phyloP scores from a whole-genome alignment of 108 stramenopile species.

The Cylindrotheca closterium region DNA sequence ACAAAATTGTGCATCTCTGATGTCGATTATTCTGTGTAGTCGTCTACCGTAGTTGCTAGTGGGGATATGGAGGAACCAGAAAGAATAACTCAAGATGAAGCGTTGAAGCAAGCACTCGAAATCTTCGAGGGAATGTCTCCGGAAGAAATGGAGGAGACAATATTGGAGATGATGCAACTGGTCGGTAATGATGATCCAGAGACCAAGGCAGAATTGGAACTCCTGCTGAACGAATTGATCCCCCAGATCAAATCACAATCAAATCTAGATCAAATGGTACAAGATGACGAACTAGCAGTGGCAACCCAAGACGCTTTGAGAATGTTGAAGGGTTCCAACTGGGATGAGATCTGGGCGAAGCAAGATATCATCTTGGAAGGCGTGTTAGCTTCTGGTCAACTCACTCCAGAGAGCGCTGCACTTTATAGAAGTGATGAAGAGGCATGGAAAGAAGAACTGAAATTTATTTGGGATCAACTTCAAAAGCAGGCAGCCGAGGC shows the following conservation, averaged over 20 bases:
- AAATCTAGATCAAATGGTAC: conserved; percentile 20
- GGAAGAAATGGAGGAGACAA: conserved; percentile 33
- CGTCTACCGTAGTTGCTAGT: no score
- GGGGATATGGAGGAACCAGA: no score
- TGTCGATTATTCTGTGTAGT: no score
- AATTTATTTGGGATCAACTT: conserved; percentile 26
- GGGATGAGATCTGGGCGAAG: conserved; percentile 17
- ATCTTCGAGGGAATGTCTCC: conserved; percentile 36
- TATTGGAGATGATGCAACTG: conserved; percentile 17
- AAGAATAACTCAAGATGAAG: conserved; percentile 27
- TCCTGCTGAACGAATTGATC: neutral
- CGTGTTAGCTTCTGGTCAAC: conserved; percentile 13
- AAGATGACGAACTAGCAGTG: conserved; percentile 17
- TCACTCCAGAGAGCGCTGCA: conserved; percentile 16
- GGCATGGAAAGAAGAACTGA: conserved; percentile 26
- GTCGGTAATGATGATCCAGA: conserved; percentile 31
- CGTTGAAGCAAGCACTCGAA: conserved; percentile 24
- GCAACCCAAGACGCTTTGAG: conserved; percentile 17
- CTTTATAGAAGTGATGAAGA: conserved; percentile 15
- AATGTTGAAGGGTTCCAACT: conserved; percentile 3
- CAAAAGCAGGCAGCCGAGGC: conserved; percentile 8
- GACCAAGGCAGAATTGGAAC: neutral
- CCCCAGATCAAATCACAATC: conserved; percentile 11
- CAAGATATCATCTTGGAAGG: conserved; percentile 27
- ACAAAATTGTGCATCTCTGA: no score